Conservation (phyloP, 2,329 filamentous ascomycete species). For the Venturia pyrina region DNA sequence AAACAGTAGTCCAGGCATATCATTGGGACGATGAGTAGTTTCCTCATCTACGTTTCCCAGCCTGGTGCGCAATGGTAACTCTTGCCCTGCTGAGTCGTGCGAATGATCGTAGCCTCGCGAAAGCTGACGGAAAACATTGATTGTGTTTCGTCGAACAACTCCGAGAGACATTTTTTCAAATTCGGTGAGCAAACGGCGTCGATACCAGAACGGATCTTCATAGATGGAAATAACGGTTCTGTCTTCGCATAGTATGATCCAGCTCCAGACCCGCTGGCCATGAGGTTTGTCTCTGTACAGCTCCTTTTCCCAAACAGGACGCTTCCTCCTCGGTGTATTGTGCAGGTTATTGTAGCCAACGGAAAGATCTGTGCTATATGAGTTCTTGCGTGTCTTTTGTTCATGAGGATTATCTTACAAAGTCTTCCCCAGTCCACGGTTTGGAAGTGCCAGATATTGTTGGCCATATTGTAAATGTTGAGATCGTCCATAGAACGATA, state of each 20-base stretch:
- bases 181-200: constrained; percentile 25
- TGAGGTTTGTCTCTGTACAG: constrained; percentile 32
- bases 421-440: constrained; percentile 58
- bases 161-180: constrained; percentile 38
- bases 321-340: constrained; percentile 16
- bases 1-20: constrained; percentile 51
- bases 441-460: constrained; percentile 67
- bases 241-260: constrained; percentile 60
- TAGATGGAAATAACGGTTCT: constrained; percentile 61
- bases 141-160: constrained; percentile 46
- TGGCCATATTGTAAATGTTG: constrained; percentile 50
- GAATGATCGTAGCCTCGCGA: constrained; percentile 41
- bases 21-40: constrained; percentile 36
- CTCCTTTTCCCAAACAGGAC: constrained; percentile 17
- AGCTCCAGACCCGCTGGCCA: constrained; percentile 55
- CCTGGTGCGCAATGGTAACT: constrained; percentile 35
- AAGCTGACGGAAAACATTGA: constrained; percentile 52
- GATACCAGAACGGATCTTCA: constrained; percentile 43
- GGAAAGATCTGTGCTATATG: constrained; percentile 45
- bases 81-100: constrained; percentile 29
- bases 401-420: constrained; percentile 35
- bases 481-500: constrained; percentile 27
- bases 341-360: constrained; percentile 61
- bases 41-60: constrained; percentile 36
- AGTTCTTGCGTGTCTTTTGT: constrained; percentile 1